Conservation (phyloP, 2,329 filamentous ascomycete species). For the Ophiocordyceps camponoti-floridani region DNA sequence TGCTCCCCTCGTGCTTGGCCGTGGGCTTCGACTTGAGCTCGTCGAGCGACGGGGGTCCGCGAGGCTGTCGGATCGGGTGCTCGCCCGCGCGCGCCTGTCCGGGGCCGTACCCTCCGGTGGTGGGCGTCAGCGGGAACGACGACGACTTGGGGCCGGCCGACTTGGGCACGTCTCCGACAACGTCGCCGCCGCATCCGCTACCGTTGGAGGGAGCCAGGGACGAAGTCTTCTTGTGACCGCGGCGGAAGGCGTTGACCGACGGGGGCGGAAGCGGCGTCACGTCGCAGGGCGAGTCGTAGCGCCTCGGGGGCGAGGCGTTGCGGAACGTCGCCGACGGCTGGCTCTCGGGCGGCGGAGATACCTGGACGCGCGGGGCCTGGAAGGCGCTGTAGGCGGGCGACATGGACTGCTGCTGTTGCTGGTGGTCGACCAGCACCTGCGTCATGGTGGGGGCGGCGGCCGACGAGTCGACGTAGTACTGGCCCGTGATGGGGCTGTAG, state of each 20-base stretch:
- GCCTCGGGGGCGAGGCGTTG: constrained; percentile 48
- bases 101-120: constrained; percentile 76
- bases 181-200: constrained; percentile 23
- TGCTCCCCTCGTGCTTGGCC: constrained; percentile 82
- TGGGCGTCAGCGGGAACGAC: constrained; percentile 61
- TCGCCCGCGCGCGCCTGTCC: constrained; percentile 87
- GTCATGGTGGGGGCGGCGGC: constrained; percentile 22
- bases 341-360: constrained; percentile 59
- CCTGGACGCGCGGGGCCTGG: constrained; percentile 53
- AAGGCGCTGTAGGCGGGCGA: constrained; percentile 14
- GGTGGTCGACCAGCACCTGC: constrained; percentile 24
- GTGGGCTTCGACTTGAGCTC: constrained; percentile 83
- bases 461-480: constrained; percentile 62
- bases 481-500: constrained; percentile 72
- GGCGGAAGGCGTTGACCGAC: constrained; percentile 81
- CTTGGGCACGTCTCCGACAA: constrained; percentile 27
- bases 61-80: constrained; percentile 83
- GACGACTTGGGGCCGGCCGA: constrained; percentile 60
- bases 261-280: constrained; percentile 61
- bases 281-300: constrained; percentile 51
- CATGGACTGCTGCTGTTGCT: constrained; percentile 24
- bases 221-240: constrained; percentile 78
- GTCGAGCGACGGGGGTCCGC: constrained; percentile 78
- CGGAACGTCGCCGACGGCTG: constrained; percentile 26
- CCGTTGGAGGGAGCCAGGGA: constrained; percentile 49